phyloP scores from a whole-genome alignment of 192 early-diverging fungal species.

The Podila epicladia region DNA sequence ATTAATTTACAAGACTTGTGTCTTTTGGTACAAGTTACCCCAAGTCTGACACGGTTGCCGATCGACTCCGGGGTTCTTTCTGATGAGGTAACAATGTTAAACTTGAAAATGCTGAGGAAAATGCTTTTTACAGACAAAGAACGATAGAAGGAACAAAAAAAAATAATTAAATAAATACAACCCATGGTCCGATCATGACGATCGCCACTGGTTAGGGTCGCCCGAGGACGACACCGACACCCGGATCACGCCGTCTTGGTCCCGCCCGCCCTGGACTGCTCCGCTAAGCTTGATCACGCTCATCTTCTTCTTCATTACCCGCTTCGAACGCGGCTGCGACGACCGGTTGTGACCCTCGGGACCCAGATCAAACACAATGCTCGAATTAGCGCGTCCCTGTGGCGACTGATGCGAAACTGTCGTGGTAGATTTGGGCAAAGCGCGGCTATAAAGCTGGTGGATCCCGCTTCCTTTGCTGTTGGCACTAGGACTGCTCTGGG shows the following conservation, averaged over 20 bases:
- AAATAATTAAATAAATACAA: not conserved
- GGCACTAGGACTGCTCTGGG: not conserved
- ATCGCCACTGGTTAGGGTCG: conserved; percentile 21
- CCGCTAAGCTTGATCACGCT: conserved; percentile 10
- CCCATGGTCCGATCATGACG: not conserved
- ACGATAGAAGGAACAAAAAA: too few species aligned
- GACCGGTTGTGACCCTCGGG: not conserved
- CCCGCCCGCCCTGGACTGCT: conserved; percentile 19
- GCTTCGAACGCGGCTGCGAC: conserved; percentile 4
- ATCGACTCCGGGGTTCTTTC: too few species aligned
- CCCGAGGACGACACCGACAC: conserved; percentile 3
- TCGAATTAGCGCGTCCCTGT: not conserved
- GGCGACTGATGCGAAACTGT: not conserved
- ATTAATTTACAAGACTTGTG: too few species aligned
- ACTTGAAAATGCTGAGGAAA: too few species aligned
- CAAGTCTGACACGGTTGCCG: too few species aligned
- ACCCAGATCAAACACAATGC: not conserved
- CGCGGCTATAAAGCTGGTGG: not conserved
- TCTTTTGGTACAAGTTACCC: too few species aligned
- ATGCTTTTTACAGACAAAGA: too few species aligned
- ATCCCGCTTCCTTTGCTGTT: not conserved
- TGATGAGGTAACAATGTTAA: too few species aligned
- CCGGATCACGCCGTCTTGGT: conserved; percentile 24
- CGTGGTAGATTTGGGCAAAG: not conserved
- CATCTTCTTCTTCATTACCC: conserved; percentile 13